phyloP scores from a whole-genome alignment of 2,329 filamentous ascomycete genomes.

The Colletotrichum tabaci region DNA sequence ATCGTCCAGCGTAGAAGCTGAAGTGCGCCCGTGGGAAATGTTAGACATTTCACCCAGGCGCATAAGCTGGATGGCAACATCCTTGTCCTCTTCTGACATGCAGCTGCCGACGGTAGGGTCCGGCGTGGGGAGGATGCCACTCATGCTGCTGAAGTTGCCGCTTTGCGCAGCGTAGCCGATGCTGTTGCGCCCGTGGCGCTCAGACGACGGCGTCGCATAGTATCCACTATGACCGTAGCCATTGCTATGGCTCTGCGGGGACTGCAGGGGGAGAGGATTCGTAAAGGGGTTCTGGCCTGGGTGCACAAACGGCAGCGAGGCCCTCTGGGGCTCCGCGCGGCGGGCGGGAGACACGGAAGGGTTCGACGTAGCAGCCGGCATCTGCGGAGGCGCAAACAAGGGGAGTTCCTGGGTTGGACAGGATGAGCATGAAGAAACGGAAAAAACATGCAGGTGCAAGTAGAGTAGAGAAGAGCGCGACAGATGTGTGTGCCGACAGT shows the following conservation, averaged over 20 bases:
- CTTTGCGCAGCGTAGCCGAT: slow-evolving; percentile 64
- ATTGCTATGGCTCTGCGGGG: slow-evolving; percentile 81
- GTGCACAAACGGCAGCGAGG: slow-evolving; percentile 81
- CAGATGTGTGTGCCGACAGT: slow-evolving; percentile 54
- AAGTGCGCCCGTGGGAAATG: slow-evolving; percentile 92
- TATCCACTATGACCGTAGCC: slow-evolving; percentile 68
- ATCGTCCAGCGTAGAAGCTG: slow-evolving; percentile 93
- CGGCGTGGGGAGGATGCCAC: slow-evolving; percentile 86
- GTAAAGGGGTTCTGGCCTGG: slow-evolving; percentile 85
- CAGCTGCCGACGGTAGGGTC: slow-evolving; percentile 98
- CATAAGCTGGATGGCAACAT: slow-evolving; percentile 97
- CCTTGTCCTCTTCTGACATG: slow-evolving; percentile 93
- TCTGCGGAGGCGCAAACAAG: slow-evolving; percentile 93
- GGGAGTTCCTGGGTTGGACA: slow-evolving; percentile 83
- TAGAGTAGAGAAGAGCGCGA: slow-evolving; percentile 14
- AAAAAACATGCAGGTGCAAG: slow-evolving; percentile 2
- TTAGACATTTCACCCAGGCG: slow-evolving; percentile 94
- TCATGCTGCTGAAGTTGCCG: slow-evolving; percentile 46
- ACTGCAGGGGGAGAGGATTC: slow-evolving; percentile 83
- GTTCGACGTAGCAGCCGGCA: slow-evolving; percentile 94
- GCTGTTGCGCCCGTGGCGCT: slow-evolving; percentile 78
- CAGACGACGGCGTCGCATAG: slow-evolving; percentile 74
- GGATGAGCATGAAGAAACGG: slow-evolving; percentile 49
- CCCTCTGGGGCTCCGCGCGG: slow-evolving; percentile 80
- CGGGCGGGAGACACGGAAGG: slow-evolving; percentile 96